These are phyloP conservation scores for Exophiala dermatitidis DNA, from an alignment of 2,329 filamentous ascomycete genomes.

Conservation along the genomic window DNA sequence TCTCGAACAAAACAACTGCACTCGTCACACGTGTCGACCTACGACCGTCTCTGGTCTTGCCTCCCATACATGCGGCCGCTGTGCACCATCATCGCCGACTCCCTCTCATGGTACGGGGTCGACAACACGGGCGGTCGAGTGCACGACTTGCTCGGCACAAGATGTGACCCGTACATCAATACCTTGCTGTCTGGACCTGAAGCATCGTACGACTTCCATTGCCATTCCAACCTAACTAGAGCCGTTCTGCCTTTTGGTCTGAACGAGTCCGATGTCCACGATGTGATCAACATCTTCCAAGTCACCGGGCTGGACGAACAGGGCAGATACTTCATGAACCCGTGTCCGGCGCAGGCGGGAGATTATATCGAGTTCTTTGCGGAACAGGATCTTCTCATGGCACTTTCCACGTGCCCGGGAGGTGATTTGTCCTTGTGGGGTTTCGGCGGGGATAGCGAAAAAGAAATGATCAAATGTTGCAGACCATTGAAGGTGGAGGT, in stretches of 20 bases:
- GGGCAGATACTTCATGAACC: constrained; percentile 67
- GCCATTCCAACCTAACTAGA: constrained; percentile 71
- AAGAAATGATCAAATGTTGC: constrained; percentile 65
- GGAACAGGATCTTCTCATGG: constrained; percentile 65
- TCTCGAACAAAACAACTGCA: constrained; percentile 71
- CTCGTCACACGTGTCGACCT: constrained; percentile 62
- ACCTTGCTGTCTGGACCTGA: constrained; percentile 58
- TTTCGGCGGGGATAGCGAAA: constrained; percentile 53
- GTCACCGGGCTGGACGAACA: constrained; percentile 67
- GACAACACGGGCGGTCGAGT: constrained; percentile 59
- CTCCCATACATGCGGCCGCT: constrained; percentile 71
- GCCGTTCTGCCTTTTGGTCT: constrained; percentile 63
- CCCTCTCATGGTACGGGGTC: constrained; percentile 52
- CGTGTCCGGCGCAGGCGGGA: constrained; percentile 41
- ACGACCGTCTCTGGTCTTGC: constrained; percentile 70
- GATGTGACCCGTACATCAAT: constrained; percentile 81
- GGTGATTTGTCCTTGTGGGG: constrained; percentile 78
- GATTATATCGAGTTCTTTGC: constrained; percentile 69
- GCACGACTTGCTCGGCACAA: constrained; percentile 73
- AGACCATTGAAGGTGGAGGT: constrained; percentile 69
- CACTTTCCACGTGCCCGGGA: constrained; percentile 63
- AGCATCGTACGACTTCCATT: constrained; percentile 67
- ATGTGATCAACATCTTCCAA: constrained; percentile 81
- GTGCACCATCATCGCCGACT: constrained; percentile 59
- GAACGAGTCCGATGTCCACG: constrained; percentile 68